Evolutionary conservation across 257 asterid species (phyloP).

Genomic region (Agastache rugosa): DNA sequence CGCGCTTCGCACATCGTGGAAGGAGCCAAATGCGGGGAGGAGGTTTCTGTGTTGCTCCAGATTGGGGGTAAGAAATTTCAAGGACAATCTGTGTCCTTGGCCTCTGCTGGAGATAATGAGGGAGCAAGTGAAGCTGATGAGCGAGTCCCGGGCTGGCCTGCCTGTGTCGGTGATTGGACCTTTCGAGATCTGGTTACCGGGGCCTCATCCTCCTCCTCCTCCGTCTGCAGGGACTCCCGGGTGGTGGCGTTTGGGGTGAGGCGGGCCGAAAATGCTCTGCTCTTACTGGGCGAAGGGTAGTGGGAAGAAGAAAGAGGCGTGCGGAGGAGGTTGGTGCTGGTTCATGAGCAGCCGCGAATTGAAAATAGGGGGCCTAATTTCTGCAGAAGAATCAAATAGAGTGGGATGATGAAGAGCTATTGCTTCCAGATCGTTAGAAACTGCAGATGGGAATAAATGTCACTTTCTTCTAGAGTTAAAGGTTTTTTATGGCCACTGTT

Average conservation of each 20-base stretch:
- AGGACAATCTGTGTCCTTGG: too few species aligned
- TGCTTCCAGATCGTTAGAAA: constrained; percentile 50
- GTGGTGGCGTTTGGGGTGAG: constrained; percentile 71
- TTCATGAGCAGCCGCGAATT: constrained; percentile 60
- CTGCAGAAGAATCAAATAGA: constrained; percentile 52
- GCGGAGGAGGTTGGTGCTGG: constrained; percentile 73
- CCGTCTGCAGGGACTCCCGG: constrained; percentile 45
- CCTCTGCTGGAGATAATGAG: constrained; percentile 59
- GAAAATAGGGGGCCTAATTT: constrained; percentile 64
- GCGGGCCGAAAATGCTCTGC: constrained; percentile 56
- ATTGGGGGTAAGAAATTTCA: too few species aligned
- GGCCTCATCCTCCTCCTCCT: constrained; percentile 26
- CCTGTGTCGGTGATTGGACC: constrained; percentile 59
- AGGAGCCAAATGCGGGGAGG: too few species aligned
- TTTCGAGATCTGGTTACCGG: constrained; percentile 50
- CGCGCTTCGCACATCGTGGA: too few species aligned
- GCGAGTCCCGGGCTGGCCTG: constrained; percentile 48
- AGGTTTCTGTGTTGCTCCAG: too few species aligned
- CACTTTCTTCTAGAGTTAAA: too few species aligned
- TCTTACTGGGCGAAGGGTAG: constrained; percentile 58
- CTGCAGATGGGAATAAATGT: constrained; percentile 44
- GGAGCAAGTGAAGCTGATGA: constrained; percentile 66
- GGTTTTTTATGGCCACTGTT: too few species aligned
- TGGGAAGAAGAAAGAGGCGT: constrained; percentile 63
- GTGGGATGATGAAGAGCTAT: constrained; percentile 45